Evolutionary conservation across 2,329 filamentous ascomycete species (phyloP).

Genomic region (Exophiala sp.): DNA sequence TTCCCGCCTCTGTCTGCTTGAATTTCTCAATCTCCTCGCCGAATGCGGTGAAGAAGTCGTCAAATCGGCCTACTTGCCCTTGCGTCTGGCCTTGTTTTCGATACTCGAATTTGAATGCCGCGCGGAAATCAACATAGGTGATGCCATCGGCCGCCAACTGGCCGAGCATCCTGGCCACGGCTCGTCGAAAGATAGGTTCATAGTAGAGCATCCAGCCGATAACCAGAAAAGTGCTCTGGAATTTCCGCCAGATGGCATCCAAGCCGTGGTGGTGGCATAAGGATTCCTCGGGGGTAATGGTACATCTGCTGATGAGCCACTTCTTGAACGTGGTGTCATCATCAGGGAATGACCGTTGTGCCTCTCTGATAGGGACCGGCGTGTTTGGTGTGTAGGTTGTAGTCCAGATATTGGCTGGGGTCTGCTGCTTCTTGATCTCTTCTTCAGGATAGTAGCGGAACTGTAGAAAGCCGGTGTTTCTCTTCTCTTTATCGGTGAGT

Average conservation of each 20-base stretch:
- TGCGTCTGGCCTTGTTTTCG: conserved; percentile 58
- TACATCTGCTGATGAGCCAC: conserved; percentile 70
- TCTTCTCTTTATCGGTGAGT: conserved; percentile 21
- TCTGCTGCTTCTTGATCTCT: conserved; percentile 23
- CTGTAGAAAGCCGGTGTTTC: conserved; percentile 14
- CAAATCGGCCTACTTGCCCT: conserved; percentile 46
- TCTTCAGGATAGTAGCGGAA: conserved; percentile 26
- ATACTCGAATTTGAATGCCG: conserved; percentile 68
- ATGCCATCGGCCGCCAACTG: conserved; percentile 75
- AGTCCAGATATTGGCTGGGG: conserved; percentile 54
- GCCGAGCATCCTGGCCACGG: conserved; percentile 64
- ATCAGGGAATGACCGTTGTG: conserved; percentile 68
- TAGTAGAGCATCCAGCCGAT: conserved; percentile 74
- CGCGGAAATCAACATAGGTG: conserved; percentile 74
- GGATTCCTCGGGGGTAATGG: conserved; percentile 65
- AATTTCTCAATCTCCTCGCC: conserved; percentile 74
- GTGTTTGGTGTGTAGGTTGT: conserved; percentile 55
- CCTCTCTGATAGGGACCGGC: conserved; percentile 54
- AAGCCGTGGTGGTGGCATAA: conserved; percentile 75
- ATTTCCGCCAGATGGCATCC: conserved; percentile 79
- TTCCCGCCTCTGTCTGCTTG: conserved; percentile 62
- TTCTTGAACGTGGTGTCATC: conserved; percentile 64
- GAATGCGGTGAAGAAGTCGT: conserved; percentile 64
- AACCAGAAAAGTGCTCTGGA: conserved; percentile 66
- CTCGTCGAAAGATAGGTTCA: conserved; percentile 78